Evolutionary conservation across 2,329 filamentous ascomycete species (phyloP), one percentile per base, ranked within the genome.

Genomic region (Penicillium sp.): DNA sequence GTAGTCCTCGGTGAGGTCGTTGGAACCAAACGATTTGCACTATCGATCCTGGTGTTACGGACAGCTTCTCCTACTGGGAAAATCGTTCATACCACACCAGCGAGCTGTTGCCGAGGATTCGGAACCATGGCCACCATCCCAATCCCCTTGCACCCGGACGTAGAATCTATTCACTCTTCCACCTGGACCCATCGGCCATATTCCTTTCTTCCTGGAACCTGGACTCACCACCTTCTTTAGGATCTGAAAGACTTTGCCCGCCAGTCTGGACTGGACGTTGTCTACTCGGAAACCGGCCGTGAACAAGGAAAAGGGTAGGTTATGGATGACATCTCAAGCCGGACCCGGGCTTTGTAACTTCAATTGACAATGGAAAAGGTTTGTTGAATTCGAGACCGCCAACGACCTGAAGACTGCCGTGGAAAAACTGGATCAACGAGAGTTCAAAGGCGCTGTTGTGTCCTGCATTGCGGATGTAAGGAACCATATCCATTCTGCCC

Each of bases 211-310:
- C 79, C 82, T 80, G 79, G 82, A 49, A 85, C 75, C 79, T 75
- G 84, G 79, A 92, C 89, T 92, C 90, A 94, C 89, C 83, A 22
- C 85, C 83, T 82, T 86, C 81, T 87, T 79, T 92, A 99, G 94
- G 94, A 99, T 78, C 87, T 99, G 52, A 99, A 99, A 89, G 94
- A 99, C 77, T 99, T 99, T 79, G 94, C 94, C 60, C 92, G 94
- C 73, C 90, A 95, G 77, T 95, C 93, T 75, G 92, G 92, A 77
- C 85, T 96, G 76, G 94, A 97, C 75, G 94, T 99, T 64, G 94
- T 99, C 70, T 99, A 96, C 76, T 97, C 92, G 63, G 94, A 99
- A 79, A 95, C 95, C 58, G 89, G 88, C 68, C 92, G 93, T 69
- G 92, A 96, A 73, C 89, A 95, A 74, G 91, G 92, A 64, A 90